A percentile compares a stretch with the other conserved stretches of the same genome.
Evolutionary conservation across 1,139 yeast species (phyloP).

Genomic region (Saccharomycopsis phalli): DNA sequence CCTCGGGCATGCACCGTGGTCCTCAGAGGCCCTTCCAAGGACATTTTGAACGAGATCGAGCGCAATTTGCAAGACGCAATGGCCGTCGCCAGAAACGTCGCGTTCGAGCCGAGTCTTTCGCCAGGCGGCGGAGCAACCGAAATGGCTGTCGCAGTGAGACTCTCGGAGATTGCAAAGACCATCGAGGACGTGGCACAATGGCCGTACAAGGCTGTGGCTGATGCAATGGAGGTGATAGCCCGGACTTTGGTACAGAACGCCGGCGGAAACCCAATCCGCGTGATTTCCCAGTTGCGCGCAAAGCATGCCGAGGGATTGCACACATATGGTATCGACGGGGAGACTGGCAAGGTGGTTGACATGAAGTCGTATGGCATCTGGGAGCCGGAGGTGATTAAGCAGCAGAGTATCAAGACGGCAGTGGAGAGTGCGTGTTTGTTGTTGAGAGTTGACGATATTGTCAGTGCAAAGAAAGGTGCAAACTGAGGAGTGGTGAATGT

Average conservation of each 20-base stretch:
- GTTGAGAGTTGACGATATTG: conserved; percentile 94
- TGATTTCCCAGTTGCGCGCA: conserved; percentile 85
- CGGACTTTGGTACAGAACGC: conserved; percentile 95
- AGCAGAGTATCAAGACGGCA: conserved; percentile 93
- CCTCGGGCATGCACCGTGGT: conserved; percentile 93
- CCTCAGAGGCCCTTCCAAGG: conserved; percentile 95
- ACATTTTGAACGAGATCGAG: conserved; percentile 90
- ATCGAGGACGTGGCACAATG: conserved; percentile 95
- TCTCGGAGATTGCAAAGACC: conserved; percentile 84
- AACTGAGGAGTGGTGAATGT: too few species aligned
- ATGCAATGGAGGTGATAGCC: conserved; percentile 97
- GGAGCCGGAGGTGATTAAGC: conserved; percentile 98
- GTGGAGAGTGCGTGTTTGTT: conserved; percentile 94
- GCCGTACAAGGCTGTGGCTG: conserved; percentile 99
- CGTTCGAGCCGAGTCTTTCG: conserved; percentile 86
- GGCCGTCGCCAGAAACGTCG: conserved; percentile 94
- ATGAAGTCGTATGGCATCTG: conserved; percentile 95
- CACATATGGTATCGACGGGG: conserved; percentile 93
- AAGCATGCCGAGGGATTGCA: conserved; percentile 85
- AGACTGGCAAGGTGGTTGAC: conserved; percentile 85
- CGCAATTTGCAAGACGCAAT: conserved; percentile 97
- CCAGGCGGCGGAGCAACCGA: conserved; percentile 99
- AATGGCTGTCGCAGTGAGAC: conserved; percentile 90
- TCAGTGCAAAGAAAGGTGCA: conserved; percentile 74
- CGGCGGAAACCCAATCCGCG: conserved; percentile 92